Conservation (phyloP, 306 rosid species). For the Vicia villosa region DNA sequence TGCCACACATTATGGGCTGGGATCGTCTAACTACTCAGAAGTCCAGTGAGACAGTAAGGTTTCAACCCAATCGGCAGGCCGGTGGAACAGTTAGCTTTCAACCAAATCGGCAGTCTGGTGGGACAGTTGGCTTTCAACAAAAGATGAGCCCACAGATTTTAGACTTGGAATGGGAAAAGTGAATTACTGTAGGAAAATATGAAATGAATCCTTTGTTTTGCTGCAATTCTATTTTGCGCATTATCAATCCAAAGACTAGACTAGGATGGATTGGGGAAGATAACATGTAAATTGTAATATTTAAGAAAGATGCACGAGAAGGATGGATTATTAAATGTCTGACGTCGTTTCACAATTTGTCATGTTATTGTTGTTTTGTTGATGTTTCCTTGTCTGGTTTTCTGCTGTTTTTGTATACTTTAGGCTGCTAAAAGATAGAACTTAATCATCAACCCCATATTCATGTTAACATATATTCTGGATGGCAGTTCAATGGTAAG, state of each 20-base stretch:
- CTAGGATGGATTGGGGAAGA: conserved; percentile 27
- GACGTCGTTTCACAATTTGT: conserved; percentile 5
- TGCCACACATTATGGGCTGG: conserved; percentile 95
- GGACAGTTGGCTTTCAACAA: conserved; percentile 34
- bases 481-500: too few relatives aligned
- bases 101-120: conserved; percentile 28
- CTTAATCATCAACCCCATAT: neutral
- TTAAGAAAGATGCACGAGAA: conserved; percentile 8
- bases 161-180: conserved; percentile 82
- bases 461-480: too few relatives aligned
- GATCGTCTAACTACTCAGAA: conserved; percentile 57
- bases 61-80: conserved; percentile 29
- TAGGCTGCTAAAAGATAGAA: conserved; percentile 27
- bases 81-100: conserved; percentile 32
- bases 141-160: conserved; percentile 39
- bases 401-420: conserved; percentile 12
- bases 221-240: conserved; percentile 31
- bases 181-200: conserved; percentile 41
- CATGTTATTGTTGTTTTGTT: conserved; percentile 10
- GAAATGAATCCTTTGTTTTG: conserved; percentile 31
- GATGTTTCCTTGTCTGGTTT: neutral
- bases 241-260: conserved; percentile 31
- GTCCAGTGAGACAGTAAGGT: conserved; percentile 24
- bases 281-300: conserved; percentile 33
- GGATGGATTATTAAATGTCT: conserved; percentile 24